These are phyloP conservation scores for Clavispora vitiphila DNA, from an alignment of 805 yeast species.

Conservation along the genomic window DNA sequence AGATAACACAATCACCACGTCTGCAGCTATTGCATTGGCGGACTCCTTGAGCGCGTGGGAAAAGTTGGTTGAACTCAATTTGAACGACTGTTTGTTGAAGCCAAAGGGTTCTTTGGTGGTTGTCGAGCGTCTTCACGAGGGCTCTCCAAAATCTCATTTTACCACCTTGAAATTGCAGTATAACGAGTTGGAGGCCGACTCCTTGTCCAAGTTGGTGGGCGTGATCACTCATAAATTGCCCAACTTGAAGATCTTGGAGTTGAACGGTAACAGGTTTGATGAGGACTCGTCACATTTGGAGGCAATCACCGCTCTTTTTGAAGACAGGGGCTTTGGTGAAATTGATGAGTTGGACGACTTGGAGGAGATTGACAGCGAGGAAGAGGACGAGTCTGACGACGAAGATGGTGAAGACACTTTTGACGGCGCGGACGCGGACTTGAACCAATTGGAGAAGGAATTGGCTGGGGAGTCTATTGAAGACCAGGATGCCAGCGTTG, in stretches of 20 bases:
- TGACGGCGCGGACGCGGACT: conserved; percentile 51
- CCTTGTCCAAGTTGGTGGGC: conserved; percentile 54
- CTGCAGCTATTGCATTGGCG: conserved; percentile 53
- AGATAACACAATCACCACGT: conserved; percentile 87
- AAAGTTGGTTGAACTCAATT: conserved; percentile 66
- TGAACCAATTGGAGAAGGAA: conserved; percentile 49
- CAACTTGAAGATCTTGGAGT: conserved; percentile 61
- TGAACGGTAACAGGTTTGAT: conserved; percentile 89
- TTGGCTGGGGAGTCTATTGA: conserved; percentile 29
- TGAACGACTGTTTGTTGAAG: conserved; percentile 85
- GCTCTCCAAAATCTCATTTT: conserved; percentile 38
- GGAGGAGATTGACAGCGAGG: conserved; percentile 75
- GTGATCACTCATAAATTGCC: conserved; percentile 55
- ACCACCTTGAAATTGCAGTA: conserved; percentile 71
- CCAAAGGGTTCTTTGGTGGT: conserved; percentile 65
- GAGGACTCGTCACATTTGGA: conserved; percentile 78
- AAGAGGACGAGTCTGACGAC: conserved; percentile 56
- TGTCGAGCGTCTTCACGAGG: conserved; percentile 41
- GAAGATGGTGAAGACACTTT: conserved; percentile 43
- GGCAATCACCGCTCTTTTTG: conserved; percentile 56
- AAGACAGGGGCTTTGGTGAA: conserved; percentile 71
- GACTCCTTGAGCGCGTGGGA: conserved; percentile 53
- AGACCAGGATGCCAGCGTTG: conserved; percentile 43
- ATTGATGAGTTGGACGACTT: conserved; percentile 92
- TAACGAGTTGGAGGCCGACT: conserved; percentile 72